These are phyloP conservation scores for Lactifluus volemus DNA, from an alignment of 768 basidiomycete genomes.

Conservation along the genomic window DNA sequence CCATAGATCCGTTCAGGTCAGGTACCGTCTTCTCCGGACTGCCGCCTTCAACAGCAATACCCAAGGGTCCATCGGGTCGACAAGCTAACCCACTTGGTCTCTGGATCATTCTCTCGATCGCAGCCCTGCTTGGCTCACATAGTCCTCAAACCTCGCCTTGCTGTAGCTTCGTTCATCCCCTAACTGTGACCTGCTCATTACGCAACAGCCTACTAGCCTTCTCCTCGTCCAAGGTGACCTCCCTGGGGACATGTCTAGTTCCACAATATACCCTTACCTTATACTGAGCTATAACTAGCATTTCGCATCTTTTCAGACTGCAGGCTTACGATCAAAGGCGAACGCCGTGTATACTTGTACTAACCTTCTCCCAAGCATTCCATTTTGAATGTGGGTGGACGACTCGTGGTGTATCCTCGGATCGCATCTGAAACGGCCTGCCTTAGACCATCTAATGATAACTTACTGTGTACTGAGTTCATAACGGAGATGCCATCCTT, in stretches of 20 bases:
- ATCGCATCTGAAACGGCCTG: not conserved
- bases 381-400: not conserved
- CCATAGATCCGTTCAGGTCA: not conserved
- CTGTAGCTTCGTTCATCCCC: not conserved
- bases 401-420: not conserved
- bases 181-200: not conserved
- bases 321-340: not conserved
- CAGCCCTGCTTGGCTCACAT: not conserved
- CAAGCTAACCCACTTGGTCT: not conserved
- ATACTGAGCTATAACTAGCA: not conserved
- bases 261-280: not conserved
- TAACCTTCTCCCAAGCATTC: not conserved
- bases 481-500: not conserved
- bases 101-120: not conserved
- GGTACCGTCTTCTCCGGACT: not conserved
- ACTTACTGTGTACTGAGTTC: not conserved
- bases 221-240: not conserved
- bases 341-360: not conserved
- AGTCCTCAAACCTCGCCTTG: not conserved
- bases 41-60: not conserved
- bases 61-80: not conserved
- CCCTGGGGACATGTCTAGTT: no score
- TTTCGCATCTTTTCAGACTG: not conserved
- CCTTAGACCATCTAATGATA: not conserved
- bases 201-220: not conserved